These are phyloP conservation scores for Camelina hispida DNA, from an alignment of 345 rosid genomes.

Conservation along the genomic window DNA sequence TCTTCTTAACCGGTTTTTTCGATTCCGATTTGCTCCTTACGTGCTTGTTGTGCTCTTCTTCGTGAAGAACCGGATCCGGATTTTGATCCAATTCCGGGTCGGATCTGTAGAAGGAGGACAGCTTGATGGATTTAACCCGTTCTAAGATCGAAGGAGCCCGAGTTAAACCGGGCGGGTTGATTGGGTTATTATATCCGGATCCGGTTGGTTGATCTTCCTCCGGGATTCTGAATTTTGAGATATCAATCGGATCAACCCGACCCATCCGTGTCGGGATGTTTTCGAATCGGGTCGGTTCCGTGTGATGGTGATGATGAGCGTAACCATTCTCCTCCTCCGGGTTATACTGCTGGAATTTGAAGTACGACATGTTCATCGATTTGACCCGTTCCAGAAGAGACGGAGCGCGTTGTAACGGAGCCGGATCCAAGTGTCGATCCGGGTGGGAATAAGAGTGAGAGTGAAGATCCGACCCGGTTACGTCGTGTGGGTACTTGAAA, in stretches of 20 bases:
- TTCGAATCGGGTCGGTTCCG: slow-evolving; percentile 35
- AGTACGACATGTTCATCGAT: slow-evolving; percentile 53
- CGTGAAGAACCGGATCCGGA: slow-evolving; percentile 1
- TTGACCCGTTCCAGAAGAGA: slow-evolving; percentile 69
- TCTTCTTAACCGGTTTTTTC: slow-evolving; percentile 39
- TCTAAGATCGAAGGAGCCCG: slow-evolving; percentile 65
- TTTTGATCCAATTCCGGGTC: slow-evolving; percentile 40
- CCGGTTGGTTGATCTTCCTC: slow-evolving; percentile 32
- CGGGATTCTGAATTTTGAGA: slow-evolving; percentile 32
- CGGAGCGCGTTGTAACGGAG: slow-evolving; percentile 46
- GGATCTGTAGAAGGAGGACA: slow-evolving; percentile 48
- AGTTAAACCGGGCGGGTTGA: slow-evolving; percentile 38
- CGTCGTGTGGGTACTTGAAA: slow-evolving; percentile 35
- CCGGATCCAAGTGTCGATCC: slow-evolving; percentile 19
- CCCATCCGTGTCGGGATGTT: slow-evolving; percentile 14
- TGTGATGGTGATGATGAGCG: neutral
- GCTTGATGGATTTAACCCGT: slow-evolving; percentile 65
- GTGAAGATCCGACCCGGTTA: slow-evolving; percentile 33
- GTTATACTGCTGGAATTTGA: slow-evolving; percentile 38
- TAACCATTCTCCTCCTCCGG: slow-evolving; percentile 27
- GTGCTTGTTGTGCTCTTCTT: slow-evolving; percentile 40
- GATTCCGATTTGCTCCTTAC: slow-evolving; percentile 56
- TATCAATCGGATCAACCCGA: slow-evolving; percentile 42
- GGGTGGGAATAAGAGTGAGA: slow-evolving; percentile 15
- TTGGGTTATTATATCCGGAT: slow-evolving; percentile 8